Conservation (phyloP, 2,329 filamentous ascomycete genomes). For the Tolypocladium pustulatum region DNA sequence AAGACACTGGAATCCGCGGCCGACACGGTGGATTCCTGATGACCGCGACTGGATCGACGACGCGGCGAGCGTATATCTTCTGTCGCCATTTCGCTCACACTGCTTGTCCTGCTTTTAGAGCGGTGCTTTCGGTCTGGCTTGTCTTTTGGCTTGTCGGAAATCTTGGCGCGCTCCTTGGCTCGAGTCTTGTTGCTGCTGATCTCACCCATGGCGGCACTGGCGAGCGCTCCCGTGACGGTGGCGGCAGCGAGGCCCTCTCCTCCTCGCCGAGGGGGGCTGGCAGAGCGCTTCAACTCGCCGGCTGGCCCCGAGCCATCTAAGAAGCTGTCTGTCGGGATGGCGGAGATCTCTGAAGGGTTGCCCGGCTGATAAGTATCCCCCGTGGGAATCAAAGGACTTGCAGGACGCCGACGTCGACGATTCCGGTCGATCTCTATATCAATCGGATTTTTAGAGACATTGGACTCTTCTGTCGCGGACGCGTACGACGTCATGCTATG, state of each 20-base stretch:
- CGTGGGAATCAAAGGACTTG: conserved; percentile 56
- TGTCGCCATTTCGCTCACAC: conserved; percentile 33
- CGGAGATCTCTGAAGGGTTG: conserved; percentile 75
- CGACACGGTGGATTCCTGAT: conserved; percentile 42
- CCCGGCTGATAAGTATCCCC: conserved; percentile 50
- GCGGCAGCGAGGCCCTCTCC: conserved; percentile 22
- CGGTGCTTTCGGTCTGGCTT: conserved; percentile 38
- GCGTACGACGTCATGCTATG: conserved; percentile 63
- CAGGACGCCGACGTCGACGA: conserved; percentile 47
- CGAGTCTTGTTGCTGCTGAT: conserved; percentile 33
- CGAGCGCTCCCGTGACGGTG: conserved; percentile 20
- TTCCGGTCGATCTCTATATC: conserved; percentile 77
- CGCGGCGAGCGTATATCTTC: conserved; percentile 37
- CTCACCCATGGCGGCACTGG: conserved; percentile 30
- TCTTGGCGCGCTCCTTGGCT: conserved; percentile 30
- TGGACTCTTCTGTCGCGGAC: conserved; percentile 71
- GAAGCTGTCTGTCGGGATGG: conserved; percentile 54
- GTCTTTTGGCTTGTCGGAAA: conserved; percentile 30
- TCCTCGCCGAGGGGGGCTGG: conserved; percentile 30
- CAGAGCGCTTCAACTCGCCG: conserved; percentile 27
- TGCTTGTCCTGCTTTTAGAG: conserved; percentile 39
- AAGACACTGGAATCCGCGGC: conserved; percentile 43
- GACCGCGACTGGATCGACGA: conserved; percentile 40
- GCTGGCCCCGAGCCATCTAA: conserved; percentile 45
- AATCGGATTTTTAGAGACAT: conserved; percentile 64